Evolutionary conservation across 305 asterid genomes (phyloP), one percentile per base, ranked within the genome.

Genomic region (Salvia sclarea): DNA sequence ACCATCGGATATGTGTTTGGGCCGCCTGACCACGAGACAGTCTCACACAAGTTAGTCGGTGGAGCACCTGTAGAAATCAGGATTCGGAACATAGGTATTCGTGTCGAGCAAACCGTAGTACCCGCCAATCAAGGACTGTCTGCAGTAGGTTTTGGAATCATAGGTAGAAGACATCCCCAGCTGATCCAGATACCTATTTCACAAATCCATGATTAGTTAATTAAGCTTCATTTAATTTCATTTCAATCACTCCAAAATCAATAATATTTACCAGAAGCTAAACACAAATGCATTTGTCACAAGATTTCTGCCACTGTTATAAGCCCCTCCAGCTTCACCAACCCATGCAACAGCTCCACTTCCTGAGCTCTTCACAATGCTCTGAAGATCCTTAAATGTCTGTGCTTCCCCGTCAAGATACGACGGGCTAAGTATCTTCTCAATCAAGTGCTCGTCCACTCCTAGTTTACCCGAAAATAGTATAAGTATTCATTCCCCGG

Each of bases 291-390:
- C 80, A 78, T 92, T 92, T 0, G 97, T 78, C 50, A 92, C 94
- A 35, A 40, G 84, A 71, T 90, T 66, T 30, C 69, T 86, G 47
- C 97, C 98, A 20, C 97, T 90, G 83, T 90, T 84, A 70, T 81
- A 92, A 33, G 95, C 98, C 64, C 98, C 97, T 73, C 97, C 97
- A 30, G 94, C 85, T 74, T 92, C 98, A 54, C 98, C 92, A 67
- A 92, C 95, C 98, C 95, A 92, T 28, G 94, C 96, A 45, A 73
- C 83, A 3, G 85, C 68, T 62, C 86, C 74, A 62, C 76, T 64
- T 58, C 77, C 82, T 13, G 80, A 75, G 4, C 58, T 78, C 57
- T 69, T 80, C 47, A 90, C 79, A 68, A 85, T 79, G 13, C 45
- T 69, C 30, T 79, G 93, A 47, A 92, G 87, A 71, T 83, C 74